Percentiles rank a stretch among this genome's conserved stretches.
These are phyloP conservation scores for Trichoderma erinaceum DNA, from an alignment of 495 filamentous ascomycete species.

Conservation along the genomic window DNA sequence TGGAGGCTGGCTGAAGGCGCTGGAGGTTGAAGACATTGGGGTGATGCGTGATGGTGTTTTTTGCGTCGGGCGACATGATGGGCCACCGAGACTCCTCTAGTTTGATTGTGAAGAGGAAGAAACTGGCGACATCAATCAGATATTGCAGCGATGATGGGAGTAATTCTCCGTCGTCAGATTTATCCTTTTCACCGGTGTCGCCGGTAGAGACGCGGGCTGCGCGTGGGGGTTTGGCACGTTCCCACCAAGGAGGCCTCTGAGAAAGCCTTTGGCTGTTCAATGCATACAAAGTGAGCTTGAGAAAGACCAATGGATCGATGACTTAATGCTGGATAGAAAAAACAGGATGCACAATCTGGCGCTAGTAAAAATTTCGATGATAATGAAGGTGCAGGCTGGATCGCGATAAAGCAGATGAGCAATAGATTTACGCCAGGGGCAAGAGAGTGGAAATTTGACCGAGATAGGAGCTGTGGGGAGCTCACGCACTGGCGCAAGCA, in stretches of 20 bases:
- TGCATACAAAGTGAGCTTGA: background rate
- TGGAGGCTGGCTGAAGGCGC: constrained; percentile 26
- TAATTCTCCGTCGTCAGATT: background rate
- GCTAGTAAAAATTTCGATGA: background rate
- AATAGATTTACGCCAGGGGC: background rate
- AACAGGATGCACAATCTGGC: background rate
- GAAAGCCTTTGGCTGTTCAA: background rate
- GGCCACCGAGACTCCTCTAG: background rate
- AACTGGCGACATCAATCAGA: background rate
- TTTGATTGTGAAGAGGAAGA: background rate
- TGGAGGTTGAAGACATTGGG: constrained; percentile 39
- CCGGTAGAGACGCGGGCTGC: constrained; percentile 7
- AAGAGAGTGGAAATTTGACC: background rate
- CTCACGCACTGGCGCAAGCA: background rate
- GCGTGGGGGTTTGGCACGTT: background rate
- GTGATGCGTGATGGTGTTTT: constrained; percentile 30
- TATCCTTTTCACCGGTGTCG: constrained; percentile 3
- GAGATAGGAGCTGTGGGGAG: background rate
- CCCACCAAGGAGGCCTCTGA: background rate
- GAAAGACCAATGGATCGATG: background rate
- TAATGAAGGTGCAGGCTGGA: background rate
- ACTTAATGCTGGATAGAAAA: background rate
- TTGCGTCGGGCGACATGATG: constrained; percentile 26
- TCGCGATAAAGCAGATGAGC: background rate
- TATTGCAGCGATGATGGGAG: background rate